phyloP scores from a whole-genome alignment of 148 eudicot genomes.

The Tetragonia tetragonoides region DNA sequence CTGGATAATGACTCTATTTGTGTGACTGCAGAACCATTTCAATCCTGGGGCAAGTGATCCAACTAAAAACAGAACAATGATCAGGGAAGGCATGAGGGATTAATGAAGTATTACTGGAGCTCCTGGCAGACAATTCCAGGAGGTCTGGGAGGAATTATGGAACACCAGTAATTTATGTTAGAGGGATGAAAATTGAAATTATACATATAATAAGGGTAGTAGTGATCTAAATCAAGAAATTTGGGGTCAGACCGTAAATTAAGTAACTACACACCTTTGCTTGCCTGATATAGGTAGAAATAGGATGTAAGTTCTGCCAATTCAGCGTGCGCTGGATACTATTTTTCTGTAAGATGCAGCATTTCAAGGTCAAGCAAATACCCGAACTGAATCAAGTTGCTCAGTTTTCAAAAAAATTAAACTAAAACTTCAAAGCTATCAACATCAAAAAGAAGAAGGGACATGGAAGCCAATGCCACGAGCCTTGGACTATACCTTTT shows the following conservation, averaged over 20 bases:
- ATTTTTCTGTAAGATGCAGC: slow-evolving; percentile 93
- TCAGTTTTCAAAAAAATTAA: too few relatives aligned
- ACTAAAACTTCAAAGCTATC: too few relatives aligned
- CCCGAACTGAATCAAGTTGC: slow-evolving; percentile 34
- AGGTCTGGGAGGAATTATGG: background rate
- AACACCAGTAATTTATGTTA: background rate
- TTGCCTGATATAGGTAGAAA: slow-evolving; percentile 95
- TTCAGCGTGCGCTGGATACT: slow-evolving; percentile 92
- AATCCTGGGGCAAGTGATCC: slow-evolving; percentile 76
- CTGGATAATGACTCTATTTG: slow-evolving; percentile 93
- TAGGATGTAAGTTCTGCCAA: slow-evolving; percentile 94
- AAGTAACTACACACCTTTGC: slow-evolving; percentile 79
- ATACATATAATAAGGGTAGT: background rate
- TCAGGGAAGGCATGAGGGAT: background rate
- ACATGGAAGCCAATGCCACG: too few relatives aligned
- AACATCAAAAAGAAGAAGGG: too few relatives aligned
- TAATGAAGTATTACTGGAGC: background rate
- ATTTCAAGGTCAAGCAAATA: slow-evolving; percentile 87
- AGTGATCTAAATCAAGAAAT: background rate
- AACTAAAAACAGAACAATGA: slow-evolving; percentile 46
- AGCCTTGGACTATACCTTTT: too few relatives aligned
- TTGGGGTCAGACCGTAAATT: slow-evolving; percentile 7
- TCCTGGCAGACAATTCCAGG: slow-evolving; percentile 12
- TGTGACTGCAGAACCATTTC: slow-evolving; percentile 88
- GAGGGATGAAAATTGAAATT: background rate